A percentile compares a stretch with the other conserved stretches of the same genome.
phyloP scores from a whole-genome alignment of 179 eudicot genomes.

The Monotropa hypopitys region DNA sequence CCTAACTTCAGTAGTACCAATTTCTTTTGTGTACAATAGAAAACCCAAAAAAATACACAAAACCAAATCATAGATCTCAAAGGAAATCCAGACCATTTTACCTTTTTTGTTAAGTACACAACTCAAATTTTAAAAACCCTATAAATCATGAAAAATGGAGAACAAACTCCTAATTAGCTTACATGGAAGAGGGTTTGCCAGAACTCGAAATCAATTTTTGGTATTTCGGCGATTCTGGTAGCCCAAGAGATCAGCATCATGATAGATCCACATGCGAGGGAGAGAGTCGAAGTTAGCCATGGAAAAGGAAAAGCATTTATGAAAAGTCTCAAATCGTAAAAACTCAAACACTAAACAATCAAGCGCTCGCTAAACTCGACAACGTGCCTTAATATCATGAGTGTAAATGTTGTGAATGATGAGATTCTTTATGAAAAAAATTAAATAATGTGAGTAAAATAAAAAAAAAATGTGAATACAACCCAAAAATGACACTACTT shows the following conservation, averaged over 20 bases:
- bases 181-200: conserved; percentile 71
- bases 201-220: conserved; percentile 54
- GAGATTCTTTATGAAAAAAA: too few species aligned
- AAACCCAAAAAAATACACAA: background rate
- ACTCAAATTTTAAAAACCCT: background rate
- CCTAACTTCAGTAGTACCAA: too few species aligned
- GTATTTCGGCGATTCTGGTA: conserved; percentile 39
- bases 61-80: background rate
- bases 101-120: background rate
- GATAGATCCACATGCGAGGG: conserved; percentile 66
- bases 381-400: too few species aligned
- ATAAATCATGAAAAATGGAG: background rate
- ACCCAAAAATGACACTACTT: too few species aligned
- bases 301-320: conserved; percentile 71
- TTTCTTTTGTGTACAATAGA: too few species aligned
- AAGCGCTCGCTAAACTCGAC: too few species aligned
- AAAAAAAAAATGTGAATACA: too few species aligned
- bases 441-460: too few species aligned
- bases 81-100: background rate
- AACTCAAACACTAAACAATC: too few species aligned
- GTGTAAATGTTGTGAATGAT: too few species aligned
- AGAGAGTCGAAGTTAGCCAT: conserved; percentile 68
- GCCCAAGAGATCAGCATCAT: conserved; percentile 74
- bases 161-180: conserved; percentile 11
- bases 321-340: too few species aligned